Conservation (phyloP, 441 rosid species). For the Populus hybrid region DNA sequence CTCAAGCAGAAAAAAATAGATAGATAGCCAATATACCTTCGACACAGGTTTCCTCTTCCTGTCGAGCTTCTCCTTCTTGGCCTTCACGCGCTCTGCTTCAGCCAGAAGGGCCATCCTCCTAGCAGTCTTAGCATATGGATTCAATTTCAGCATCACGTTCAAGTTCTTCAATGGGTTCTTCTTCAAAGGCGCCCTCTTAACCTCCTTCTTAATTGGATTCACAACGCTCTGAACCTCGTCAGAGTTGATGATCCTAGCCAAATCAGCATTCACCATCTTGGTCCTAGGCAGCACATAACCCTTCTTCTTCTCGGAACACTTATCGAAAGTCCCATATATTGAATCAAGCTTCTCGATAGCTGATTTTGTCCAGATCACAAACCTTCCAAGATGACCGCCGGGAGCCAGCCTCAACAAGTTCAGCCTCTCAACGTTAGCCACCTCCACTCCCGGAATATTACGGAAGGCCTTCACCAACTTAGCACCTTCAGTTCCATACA, state of each 20-base stretch:
- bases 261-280: constrained; percentile 91
- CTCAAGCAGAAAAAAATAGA: not conserved
- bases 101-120: constrained; percentile 91
- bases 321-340: constrained; percentile 80
- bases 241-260: constrained; percentile 89
- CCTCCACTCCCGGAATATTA: constrained; percentile 86
- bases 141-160: constrained; percentile 71
- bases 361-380: constrained; percentile 91
- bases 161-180: constrained; percentile 92
- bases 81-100: constrained; percentile 79
- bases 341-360: constrained; percentile 89
- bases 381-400: constrained; percentile 92
- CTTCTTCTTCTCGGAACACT: constrained; percentile 81
- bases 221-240: constrained; percentile 96
- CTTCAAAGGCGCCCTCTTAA: constrained; percentile 77
- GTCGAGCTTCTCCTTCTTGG: constrained; percentile 95
- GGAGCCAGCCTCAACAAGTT: constrained; percentile 86
- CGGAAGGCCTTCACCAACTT: constrained; percentile 86
- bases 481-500: constrained; percentile 74
- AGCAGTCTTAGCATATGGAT: constrained; percentile 92
- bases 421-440: constrained; percentile 79
- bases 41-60: constrained; percentile 66
- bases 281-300: constrained; percentile 80
- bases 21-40: constrained; percentile 48
- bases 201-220: constrained; percentile 68